A percentile compares a stretch with the other conserved stretches of the same genome.
These are phyloP conservation scores for Butyriboletus loyo DNA, from an alignment of 768 basidiomycete genomes.

Conservation along the genomic window DNA sequence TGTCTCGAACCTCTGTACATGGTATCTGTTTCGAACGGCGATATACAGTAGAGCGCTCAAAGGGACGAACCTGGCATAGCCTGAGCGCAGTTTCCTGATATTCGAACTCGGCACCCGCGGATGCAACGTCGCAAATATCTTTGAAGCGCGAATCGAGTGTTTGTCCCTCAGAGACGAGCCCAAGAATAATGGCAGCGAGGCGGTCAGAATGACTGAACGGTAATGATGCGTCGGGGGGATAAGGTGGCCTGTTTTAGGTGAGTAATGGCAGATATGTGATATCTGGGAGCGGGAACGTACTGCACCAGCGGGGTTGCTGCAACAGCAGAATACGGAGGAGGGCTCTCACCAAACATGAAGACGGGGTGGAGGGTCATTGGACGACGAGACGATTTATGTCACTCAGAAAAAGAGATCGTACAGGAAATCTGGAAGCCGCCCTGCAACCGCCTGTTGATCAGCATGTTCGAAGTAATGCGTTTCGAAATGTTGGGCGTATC, in stretches of 20 bases:
- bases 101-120: conserved; percentile 4
- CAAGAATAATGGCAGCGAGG: conserved; percentile 2
- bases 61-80: conserved; percentile 10
- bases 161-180: conserved; percentile 15
- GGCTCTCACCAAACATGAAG: conserved; percentile 9
- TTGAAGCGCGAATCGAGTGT: conserved; percentile 10
- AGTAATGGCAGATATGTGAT: neutral
- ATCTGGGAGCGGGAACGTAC: neutral
- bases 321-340: conserved; percentile 19
- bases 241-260: neutral
- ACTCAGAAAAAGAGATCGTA: neutral
- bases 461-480: neutral
- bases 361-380: neutral
- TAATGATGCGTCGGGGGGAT: neutral
- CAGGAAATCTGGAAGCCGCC: neutral
- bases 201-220: conserved; percentile 10
- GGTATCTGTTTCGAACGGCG: neutral
- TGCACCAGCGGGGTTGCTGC: neutral
- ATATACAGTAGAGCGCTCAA: neutral
- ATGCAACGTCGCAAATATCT: conserved; percentile 10
- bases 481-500: conserved; percentile 3
- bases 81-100: conserved; percentile 4
- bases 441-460: conserved; percentile 4
- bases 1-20: conserved; percentile 10
- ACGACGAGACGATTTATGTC: neutral